Evolutionary conservation across 2,329 filamentous ascomycete species (phyloP), one percentile per base, ranked within the genome.

Genomic region (Metarhizium robertsii): DNA sequence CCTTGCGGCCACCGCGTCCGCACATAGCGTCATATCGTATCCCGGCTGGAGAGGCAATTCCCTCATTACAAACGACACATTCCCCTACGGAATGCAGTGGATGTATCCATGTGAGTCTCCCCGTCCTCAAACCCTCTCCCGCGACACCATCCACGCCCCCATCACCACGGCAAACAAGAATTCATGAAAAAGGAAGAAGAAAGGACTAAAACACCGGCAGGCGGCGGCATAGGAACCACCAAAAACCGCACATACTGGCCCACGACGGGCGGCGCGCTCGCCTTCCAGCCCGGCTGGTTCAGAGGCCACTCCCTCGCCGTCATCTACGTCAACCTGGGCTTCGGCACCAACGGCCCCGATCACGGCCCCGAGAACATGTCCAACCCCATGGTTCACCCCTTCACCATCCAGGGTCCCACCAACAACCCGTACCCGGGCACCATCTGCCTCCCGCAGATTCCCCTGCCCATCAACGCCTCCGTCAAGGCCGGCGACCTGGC

Each of bases 231-330:
- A 75, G 76, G 78, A 50, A 80, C 83, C 42, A 88, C 89, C 0
- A 79, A 73, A 48, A 97, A 99, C 74, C 85, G 92, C 59, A 96
- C 94, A 14, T 89, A 87, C 74, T 97, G 94, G 94, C 92, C 94
- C 16, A 79, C 90, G 52, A 82, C 75, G 34, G 94, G 94, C 62
- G 94, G 94, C 59, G 90, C 91, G n/a, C 66, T 99, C 58, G 81
- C 90, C 52, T 80, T 96, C 65, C 92, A 97, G 67, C 94, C 94
- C 0, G 94, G 92, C 65, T 97, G 94, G 94, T 96, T 96, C 76
- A 84, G 86, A 57, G 94, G 94, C 60, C 94, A 97, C 70, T 71
- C 81, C 40, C 86, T 83, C 6, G 92, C 91, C 18, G 82, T 90
- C 64, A 79, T 96, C 67, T 96, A 95, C 74, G 77, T 97, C 73